Base-by-base conservation (phyloP, 2,329 filamentous ascomycete species). In the Colletotrichum sp. region DNA sequence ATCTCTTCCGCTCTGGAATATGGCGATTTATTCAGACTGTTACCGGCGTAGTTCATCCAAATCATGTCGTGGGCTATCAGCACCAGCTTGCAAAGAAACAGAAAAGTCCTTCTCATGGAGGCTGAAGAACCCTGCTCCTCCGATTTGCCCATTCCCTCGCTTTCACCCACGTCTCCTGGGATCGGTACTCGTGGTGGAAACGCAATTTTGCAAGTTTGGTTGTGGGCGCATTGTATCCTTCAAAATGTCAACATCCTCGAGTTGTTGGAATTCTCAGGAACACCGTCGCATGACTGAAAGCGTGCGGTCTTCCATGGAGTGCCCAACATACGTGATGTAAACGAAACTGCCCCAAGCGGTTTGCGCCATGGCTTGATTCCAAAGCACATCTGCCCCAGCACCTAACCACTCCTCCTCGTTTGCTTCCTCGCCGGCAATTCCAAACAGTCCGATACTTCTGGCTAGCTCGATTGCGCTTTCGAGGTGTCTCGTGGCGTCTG, bases 311-410 rank as follows among this genome's bases (percentile, higher is more conserved):
- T 57, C 21, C 39, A 44, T 10, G 39, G 39, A 3, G 18, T n/a
- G 8, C 18, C 6, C 7, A 64, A 49, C 72, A 32, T 71, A 75
- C 72, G 72, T 75, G 21, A 75, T 66, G 68, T 71, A 60, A 9
- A 75, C 68, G 30, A 75, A 75, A 21, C 68, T 52, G 18, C 72
- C 72, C 72, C 68, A 75, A 49, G 72, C 72, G 12, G 68, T 75
- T 18, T 75, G 72, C 4, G 68, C 21, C 8, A 36, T 44, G 4
- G 68, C 26, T 12, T 52, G 65, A 6, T 49, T 16, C 72, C 67
- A 75, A 7, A 30, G 28, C n/a, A 62, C 4, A 8, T 75, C 68
- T 6, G 67, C 10, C 6, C n/a, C 18, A 12, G 30, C 44, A 34
- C 71, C 60, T 13, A 21, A 59, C 72, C 67, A 75, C 3, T 24